Conservation (phyloP, 2,329 filamentous ascomycete species). For the Talaromyces sp. region DNA sequence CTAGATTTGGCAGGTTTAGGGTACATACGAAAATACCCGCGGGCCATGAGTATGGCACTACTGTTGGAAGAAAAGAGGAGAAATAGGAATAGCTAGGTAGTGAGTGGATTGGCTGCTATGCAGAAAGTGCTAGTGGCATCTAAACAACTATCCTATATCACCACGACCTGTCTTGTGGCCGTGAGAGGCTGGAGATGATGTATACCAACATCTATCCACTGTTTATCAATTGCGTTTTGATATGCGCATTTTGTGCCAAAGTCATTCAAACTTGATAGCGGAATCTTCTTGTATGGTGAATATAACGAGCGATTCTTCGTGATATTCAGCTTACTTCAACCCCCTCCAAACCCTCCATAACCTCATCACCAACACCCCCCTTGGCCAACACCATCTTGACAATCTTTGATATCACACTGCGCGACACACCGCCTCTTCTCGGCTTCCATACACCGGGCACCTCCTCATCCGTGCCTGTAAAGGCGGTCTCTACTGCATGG, state of each 20-base stretch:
- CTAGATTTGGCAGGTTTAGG: background rate
- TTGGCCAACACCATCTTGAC: constrained; percentile 71
- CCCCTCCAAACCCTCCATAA: constrained; percentile 73
- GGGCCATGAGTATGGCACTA: background rate
- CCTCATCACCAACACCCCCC: constrained; percentile 80
- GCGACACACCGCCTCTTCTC: constrained; percentile 76
- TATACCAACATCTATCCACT: background rate
- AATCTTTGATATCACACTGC: constrained; percentile 68
- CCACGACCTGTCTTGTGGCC: background rate
- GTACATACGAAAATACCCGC: background rate
- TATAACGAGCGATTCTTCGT: background rate
- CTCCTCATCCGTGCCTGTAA: constrained; percentile 57
- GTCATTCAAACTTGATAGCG: background rate
- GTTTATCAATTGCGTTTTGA: background rate
- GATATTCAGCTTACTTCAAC: constrained; percentile 56
- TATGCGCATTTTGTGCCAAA: background rate
- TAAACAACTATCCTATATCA: background rate
- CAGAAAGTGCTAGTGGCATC: background rate
- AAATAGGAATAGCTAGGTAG: background rate
- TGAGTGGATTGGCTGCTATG: background rate
- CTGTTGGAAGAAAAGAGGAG: background rate
- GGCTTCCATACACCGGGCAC: constrained; percentile 76
- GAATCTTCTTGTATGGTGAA: background rate
- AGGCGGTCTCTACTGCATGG: constrained; percentile 40
- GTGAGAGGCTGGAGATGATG: background rate